Conservation (phyloP, 2,329 filamentous ascomycete genomes). For the Golovinomyces cichoracearum region DNA sequence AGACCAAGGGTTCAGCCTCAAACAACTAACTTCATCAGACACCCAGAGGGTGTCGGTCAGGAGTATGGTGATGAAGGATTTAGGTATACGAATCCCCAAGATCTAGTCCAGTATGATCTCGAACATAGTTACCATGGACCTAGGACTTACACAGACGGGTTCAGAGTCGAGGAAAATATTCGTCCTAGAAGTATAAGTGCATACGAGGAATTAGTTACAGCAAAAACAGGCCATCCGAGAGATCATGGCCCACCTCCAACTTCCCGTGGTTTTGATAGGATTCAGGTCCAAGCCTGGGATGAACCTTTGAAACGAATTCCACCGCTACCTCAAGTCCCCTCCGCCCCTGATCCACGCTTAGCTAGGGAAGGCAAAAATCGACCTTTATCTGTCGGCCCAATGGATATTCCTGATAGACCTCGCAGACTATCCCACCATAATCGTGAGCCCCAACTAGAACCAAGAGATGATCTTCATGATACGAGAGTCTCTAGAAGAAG, state of each 20-base stretch:
- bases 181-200: slow-evolving; percentile 12
- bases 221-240: slow-evolving; percentile 18
- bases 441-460: slow-evolving; percentile 7
- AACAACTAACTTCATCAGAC: slow-evolving; percentile 14
- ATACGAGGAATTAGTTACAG: slow-evolving; percentile 11
- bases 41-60: slow-evolving; percentile 19
- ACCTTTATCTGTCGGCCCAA: slow-evolving; percentile 8
- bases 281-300: slow-evolving; percentile 24
- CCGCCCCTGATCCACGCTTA: background rate
- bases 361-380: slow-evolving; percentile 6
- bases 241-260: slow-evolving; percentile 33
- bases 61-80: slow-evolving; percentile 31
- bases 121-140: slow-evolving; percentile 22
- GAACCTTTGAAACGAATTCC: slow-evolving; percentile 22
- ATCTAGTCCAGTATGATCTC: slow-evolving; percentile 34
- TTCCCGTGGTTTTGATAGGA: slow-evolving; percentile 44
- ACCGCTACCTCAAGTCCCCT: slow-evolving; percentile 12
- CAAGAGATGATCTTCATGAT: slow-evolving; percentile 14
- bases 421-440: slow-evolving; percentile 12
- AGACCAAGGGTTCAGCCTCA: slow-evolving; percentile 7
- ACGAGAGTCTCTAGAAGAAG: slow-evolving; percentile 11
- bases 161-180: slow-evolving; percentile 20
- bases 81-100: slow-evolving; percentile 36
- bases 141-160: slow-evolving; percentile 25
- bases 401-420: slow-evolving; percentile 2